Conservation (phyloP, 225 moss, liverwort and hornwort genomes). For the Neckera pumila region DNA sequence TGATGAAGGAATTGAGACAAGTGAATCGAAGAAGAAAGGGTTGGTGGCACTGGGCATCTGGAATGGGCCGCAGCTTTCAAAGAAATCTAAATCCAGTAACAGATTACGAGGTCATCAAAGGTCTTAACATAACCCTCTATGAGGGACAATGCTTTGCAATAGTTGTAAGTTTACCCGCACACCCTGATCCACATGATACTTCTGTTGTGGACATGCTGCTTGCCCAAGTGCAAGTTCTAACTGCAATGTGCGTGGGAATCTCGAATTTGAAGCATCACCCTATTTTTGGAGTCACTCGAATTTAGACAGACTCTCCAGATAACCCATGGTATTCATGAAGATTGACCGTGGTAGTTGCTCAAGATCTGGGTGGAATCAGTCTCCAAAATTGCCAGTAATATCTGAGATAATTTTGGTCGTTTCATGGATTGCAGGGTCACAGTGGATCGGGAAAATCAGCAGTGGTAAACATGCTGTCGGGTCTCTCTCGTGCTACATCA, state of each 20-base stretch:
- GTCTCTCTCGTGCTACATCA: constrained; percentile 69
- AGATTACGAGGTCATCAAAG: constrained; percentile 60
- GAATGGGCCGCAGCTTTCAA: constrained; percentile 35
- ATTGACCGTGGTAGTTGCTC: not conserved
- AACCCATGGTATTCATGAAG: not conserved
- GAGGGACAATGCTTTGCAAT: constrained; percentile 87
- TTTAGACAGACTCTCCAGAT: not conserved
- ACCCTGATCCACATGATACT: not conserved
- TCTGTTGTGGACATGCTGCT: not conserved
- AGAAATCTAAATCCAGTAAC: constrained; percentile 29
- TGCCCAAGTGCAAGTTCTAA: not conserved
- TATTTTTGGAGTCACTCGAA: not conserved
- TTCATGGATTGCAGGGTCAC: constrained; percentile 52
- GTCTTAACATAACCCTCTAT: constrained; percentile 62
- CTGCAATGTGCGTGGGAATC: not conserved
- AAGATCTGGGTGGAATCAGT: not conserved
- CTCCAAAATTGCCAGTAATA: not conserved
- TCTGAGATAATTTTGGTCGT: not conserved
- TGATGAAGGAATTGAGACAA: constrained; percentile 64
- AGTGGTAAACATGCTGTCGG: constrained; percentile 69
- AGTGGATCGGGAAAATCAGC: constrained; percentile 82
- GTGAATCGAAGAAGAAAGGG: constrained; percentile 40
- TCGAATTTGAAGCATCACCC: not conserved
- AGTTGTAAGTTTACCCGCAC: constrained; percentile 48
- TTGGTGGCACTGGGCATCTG: constrained; percentile 64